These are phyloP conservation scores for Cercophora samala DNA, from an alignment of 495 filamentous ascomycete genomes.

Conservation along the genomic window DNA sequence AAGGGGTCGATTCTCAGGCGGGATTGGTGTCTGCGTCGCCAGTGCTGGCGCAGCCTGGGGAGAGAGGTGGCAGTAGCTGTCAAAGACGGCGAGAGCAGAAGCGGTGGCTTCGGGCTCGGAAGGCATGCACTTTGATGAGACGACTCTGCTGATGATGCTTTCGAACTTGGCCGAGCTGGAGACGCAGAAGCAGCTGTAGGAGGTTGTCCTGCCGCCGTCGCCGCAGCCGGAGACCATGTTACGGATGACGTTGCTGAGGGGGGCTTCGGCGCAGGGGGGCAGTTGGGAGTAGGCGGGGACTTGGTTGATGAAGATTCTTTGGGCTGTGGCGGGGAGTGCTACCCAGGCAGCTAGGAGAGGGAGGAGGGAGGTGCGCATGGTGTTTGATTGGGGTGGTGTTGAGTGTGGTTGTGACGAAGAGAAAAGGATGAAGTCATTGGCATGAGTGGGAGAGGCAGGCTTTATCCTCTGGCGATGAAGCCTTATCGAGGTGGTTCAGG, in stretches of 20 bases:
- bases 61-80: slow-evolving; percentile 9
- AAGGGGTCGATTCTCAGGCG: too few relatives aligned
- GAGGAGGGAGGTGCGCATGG: neutral
- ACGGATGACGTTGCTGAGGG: slow-evolving; percentile 24
- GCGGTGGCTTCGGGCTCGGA: neutral
- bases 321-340: neutral
- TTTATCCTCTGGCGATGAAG: neutral
- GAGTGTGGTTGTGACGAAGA: neutral
- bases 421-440: neutral
- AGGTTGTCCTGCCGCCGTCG: slow-evolving; percentile 22
- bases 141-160: slow-evolving; percentile 8
- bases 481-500: neutral
- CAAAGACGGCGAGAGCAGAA: slow-evolving; percentile 8
- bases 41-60: too few relatives aligned
- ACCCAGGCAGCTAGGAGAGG: neutral
- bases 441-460: neutral
- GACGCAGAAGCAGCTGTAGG: slow-evolving; percentile 29
- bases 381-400: neutral
- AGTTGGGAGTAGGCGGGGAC: slow-evolving; percentile 22
- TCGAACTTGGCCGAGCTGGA: slow-evolving; percentile 31
- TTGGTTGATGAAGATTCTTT: slow-evolving; percentile 26
- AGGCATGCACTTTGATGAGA: slow-evolving; percentile 5
- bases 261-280: slow-evolving; percentile 21
- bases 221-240: slow-evolving; percentile 27
- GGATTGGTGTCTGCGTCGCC: too few relatives aligned